Conservation (phyloP, 345 rosid species). For the Toxicodendron radicans region DNA sequence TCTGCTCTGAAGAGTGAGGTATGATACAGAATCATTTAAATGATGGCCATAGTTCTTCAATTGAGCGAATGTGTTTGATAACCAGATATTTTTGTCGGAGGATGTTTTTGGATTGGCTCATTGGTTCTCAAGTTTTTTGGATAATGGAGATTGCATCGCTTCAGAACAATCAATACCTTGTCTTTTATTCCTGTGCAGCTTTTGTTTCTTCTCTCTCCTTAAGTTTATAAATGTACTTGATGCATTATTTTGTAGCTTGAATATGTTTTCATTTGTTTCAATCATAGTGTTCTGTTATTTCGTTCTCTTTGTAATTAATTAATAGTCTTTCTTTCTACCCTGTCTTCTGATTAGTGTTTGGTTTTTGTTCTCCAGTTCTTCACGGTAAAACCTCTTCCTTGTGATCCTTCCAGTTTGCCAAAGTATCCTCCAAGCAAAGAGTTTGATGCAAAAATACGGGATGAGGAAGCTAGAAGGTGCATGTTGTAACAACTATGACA, state of each 20-base stretch:
- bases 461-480: constrained; percentile 93
- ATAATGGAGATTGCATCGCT: neutral
- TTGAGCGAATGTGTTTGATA: neutral
- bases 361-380: constrained; percentile 61
- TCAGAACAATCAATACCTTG: neutral
- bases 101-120: neutral
- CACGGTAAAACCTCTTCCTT: constrained; percentile 76
- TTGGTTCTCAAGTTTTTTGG: neutral
- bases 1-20: constrained; percentile 88
- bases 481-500: constrained; percentile 10
- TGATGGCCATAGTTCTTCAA: neutral
- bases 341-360: constrained; percentile 22
- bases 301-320: neutral
- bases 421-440: constrained; percentile 98
- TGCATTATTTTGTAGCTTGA: neutral
- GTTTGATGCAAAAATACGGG: constrained; percentile 92
- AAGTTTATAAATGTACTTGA: neutral
- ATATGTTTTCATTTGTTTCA: neutral
- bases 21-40: constrained; percentile 15
- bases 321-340: neutral
- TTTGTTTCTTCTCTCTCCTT: too few species aligned
- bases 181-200: neutral
- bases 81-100: neutral
- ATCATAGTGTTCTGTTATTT: neutral
- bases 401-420: constrained; percentile 94